Evolutionary conservation across 169 alveolate species (phyloP), one percentile per base, ranked within the genome.

Genomic region (Cryptosporidium felis): DNA sequence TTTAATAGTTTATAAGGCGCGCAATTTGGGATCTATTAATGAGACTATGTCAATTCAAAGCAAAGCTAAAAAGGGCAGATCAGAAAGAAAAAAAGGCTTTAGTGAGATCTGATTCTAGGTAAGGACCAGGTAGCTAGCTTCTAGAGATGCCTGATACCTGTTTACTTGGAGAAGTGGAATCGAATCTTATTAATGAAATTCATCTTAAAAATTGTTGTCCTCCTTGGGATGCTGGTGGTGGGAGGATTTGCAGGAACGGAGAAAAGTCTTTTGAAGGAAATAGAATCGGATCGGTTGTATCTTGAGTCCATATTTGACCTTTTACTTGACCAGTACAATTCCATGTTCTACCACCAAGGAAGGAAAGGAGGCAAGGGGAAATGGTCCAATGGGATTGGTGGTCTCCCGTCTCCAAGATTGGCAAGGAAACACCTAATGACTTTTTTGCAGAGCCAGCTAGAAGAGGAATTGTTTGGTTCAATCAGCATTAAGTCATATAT

Each of bases 311-410:
- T 74, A n/a, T 26, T 53, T 1, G 85, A 74, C 12, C 21, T 53
- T 18, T 21, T 28, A 12, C 8, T 74, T 53, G 65, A 49, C n/a
- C 85, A 74, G 30, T 74, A 74, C 36, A 26, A 74, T 34, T 74
- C 8, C n/a, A 74, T 74, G 66, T 74, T 53, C 30, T 51, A 40
- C 30, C 85, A 74, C 41, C 85, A 74, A 44, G 85, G 74, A 12
- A 74, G 42, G 23, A 49, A 67, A 53, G 85, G 85, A 36, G 85
- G 85, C 1, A 74, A 74, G 14, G 85, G 85, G 14, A 74, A 53
- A 30, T 74, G 85, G 85, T 74, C 85, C 5, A 56, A 74, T 53
- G 85, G 60, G 38, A 74, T 74, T 38, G 85, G 60, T 38, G 85
- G 85, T 34, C 67, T 74, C 1, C 85, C 85, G 56, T 53, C 74